Conservation (phyloP, 2,329 filamentous ascomycete genomes). For the Penicillium palitans region DNA sequence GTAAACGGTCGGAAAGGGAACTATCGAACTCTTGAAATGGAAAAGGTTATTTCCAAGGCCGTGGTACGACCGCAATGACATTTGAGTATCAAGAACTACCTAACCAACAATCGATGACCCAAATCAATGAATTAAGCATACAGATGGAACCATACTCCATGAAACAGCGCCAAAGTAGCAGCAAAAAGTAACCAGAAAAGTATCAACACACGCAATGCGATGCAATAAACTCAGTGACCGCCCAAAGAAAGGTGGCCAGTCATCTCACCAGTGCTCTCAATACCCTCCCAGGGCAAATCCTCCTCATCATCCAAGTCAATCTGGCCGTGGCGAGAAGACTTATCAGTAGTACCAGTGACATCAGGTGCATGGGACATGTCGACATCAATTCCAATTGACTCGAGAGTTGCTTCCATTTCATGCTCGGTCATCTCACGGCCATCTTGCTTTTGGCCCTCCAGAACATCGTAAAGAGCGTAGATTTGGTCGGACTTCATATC, state of each 20-base stretch:
- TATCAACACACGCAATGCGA: constrained; percentile 7
- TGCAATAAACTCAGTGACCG: constrained; percentile 16
- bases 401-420: constrained; percentile 64
- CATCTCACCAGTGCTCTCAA: constrained; percentile 45
- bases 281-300: constrained; percentile 47
- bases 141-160: constrained; percentile 9
- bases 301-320: constrained; percentile 36
- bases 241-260: constrained; percentile 32
- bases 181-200: constrained; percentile 1
- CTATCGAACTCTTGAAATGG: not conserved
- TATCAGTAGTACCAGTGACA: constrained; percentile 33
- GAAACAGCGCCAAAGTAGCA: constrained; percentile 9
- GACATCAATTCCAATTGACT: constrained; percentile 44
- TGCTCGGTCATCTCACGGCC: constrained; percentile 64
- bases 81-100: constrained; percentile 8
- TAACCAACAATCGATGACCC: constrained; percentile 8
- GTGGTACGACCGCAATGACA: constrained; percentile 2
- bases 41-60: constrained; percentile 2
- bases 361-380: constrained; percentile 17
- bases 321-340: constrained; percentile 26
- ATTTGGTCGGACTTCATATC: constrained; percentile 77
- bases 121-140: constrained; percentile 9
- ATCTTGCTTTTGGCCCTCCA: constrained; percentile 72
- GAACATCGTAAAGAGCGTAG: constrained; percentile 78
- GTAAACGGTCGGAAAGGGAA: not conserved